Percentiles rank a stretch among this genome's conserved stretches.
These are phyloP conservation scores for Pholiota conissans DNA, from an alignment of 768 basidiomycete species.

Conservation along the genomic window DNA sequence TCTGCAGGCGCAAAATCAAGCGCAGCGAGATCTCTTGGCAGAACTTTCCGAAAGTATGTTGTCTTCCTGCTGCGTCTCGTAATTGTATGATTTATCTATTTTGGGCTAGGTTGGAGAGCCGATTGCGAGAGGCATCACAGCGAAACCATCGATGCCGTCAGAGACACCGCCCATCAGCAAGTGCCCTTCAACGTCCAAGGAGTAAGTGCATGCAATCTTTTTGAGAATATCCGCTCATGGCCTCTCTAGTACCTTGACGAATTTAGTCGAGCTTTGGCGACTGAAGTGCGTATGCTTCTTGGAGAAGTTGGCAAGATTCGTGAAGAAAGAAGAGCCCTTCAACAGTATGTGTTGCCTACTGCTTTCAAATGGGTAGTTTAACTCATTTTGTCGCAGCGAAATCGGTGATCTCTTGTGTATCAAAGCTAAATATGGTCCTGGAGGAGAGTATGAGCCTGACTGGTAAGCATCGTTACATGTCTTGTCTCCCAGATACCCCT, in stretches of 20 bases:
- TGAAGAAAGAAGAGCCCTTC: constrained; percentile 73
- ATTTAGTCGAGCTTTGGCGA: constrained; percentile 81
- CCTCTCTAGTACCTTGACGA: constrained; percentile 74
- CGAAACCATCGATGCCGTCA: constrained; percentile 67
- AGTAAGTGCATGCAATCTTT: constrained; percentile 42
- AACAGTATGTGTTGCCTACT: constrained; percentile 57
- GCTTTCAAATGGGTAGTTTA: not conserved
- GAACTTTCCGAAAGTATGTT: constrained; percentile 58
- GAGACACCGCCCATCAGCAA: constrained; percentile 70
- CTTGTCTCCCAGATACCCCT: not conserved
- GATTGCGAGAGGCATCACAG: constrained; percentile 66
- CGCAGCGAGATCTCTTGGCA: constrained; percentile 57
- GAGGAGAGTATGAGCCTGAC: constrained; percentile 83
- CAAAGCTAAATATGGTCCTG: constrained; percentile 79
- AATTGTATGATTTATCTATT: constrained; percentile 12
- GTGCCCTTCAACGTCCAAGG: constrained; percentile 84
- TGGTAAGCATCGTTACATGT: constrained; percentile 45
- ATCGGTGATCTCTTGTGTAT: constrained; percentile 69
- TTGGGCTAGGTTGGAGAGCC: constrained; percentile 59
- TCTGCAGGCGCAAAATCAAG: constrained; percentile 56
- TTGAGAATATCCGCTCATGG: not conserved
- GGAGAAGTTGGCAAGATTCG: constrained; percentile 82
- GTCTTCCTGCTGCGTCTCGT: not conserved
- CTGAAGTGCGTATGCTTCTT: constrained; percentile 81
- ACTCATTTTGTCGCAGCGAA: constrained; percentile 49